Percentiles rank a stretch among this genome's conserved stretches.
phyloP scores from a whole-genome alignment of 805 yeast species.

The Saturnispora mendoncae region DNA sequence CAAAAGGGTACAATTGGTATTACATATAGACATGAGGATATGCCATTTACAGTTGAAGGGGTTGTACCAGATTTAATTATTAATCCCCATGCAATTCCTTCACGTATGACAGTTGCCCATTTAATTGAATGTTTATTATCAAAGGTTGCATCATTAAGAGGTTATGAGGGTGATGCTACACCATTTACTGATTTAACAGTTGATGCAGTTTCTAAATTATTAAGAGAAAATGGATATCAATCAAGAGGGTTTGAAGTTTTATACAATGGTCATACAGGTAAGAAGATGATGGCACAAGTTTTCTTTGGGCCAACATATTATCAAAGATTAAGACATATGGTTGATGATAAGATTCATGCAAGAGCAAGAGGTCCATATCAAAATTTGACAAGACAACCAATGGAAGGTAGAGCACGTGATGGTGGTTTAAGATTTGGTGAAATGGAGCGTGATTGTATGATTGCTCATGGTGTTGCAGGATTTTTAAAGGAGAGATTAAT shows the following conservation, averaged over 20 bases:
- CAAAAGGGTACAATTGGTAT: conserved; percentile 99
- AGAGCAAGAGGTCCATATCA: conserved; percentile 99
- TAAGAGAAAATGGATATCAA: conserved; percentile 94
- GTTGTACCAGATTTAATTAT: conserved; percentile 94
- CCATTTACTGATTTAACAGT: conserved; percentile 98
- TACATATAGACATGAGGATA: conserved; percentile 95
- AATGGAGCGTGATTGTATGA: conserved; percentile 99
- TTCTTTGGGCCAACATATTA: conserved; percentile 99
- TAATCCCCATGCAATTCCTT: conserved; percentile 99
- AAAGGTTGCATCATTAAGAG: conserved; percentile 89
- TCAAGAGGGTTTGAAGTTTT: conserved; percentile 97
- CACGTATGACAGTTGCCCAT: conserved; percentile 99
- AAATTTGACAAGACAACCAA: conserved; percentile 96
- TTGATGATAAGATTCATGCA: conserved; percentile 97
- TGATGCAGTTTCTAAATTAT: conserved; percentile 85
- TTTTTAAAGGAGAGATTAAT: conserved; percentile 94
- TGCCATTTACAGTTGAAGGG: conserved; percentile 96
- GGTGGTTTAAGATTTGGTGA: conserved; percentile 99
- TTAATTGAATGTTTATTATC: conserved; percentile 95
- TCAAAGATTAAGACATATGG: conserved; percentile 98
- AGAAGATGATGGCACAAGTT: conserved; percentile 93
- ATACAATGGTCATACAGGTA: conserved; percentile 99
- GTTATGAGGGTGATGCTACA: conserved; percentile 98
- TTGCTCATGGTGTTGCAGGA: conserved; percentile 99
- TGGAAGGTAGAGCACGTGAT: conserved; percentile 98